Base-by-base conservation (phyloP, 768 basidiomycete species). In the Russula virescens region DNA sequence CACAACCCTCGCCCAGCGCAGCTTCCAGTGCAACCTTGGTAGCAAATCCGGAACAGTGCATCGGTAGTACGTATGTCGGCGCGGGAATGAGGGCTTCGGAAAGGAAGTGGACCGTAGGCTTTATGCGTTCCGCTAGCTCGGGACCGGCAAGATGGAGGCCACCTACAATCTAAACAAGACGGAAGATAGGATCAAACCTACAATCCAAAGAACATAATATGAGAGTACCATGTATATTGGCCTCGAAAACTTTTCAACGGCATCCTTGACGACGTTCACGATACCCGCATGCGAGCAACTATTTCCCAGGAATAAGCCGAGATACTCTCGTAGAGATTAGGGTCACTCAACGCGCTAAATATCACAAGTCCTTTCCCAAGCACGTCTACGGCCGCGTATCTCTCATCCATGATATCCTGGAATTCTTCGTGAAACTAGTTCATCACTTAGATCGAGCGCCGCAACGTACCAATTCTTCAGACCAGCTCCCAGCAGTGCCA, bases 41-140 rank as follows among this genome's bases (percentile, higher is more conserved):
- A n/a, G 80, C 78, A 69, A 92, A 89, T 5, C 91, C 91, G 3
- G 88, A 83, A 68, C 91, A 94, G 70, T 94, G 92, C 84, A 94
- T 88, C 0, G 91, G 91, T 0, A 93, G 77, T 50, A 93, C 73
- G 65, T 87, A 92, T 1, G 78, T 79, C 1, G 89, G 89, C 0
- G 83, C 72, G 13, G 90, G 89, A 8, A 75, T 71, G 34, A 92
- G 73, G 57, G 79, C 68, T n/a, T 78, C 74, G 0, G 86, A 79
- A 38, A 94, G 74, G 72, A 89, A 92, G 14, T 86, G 73, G 55
- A 92, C 82, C 0, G 92, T 94, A 11, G 82, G 82, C 1, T 77
- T 77, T 58, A 92, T 84, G 51, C 89, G 84, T 25, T 79, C 74
- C 11, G 76, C 76, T 19, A 85, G 78, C 63, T 90, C 88, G 0